A percentile compares a stretch with the other conserved stretches of the same genome.
These are phyloP conservation scores for Malus hybrid DNA, from an alignment of 331 rosid genomes.

Conservation along the genomic window DNA sequence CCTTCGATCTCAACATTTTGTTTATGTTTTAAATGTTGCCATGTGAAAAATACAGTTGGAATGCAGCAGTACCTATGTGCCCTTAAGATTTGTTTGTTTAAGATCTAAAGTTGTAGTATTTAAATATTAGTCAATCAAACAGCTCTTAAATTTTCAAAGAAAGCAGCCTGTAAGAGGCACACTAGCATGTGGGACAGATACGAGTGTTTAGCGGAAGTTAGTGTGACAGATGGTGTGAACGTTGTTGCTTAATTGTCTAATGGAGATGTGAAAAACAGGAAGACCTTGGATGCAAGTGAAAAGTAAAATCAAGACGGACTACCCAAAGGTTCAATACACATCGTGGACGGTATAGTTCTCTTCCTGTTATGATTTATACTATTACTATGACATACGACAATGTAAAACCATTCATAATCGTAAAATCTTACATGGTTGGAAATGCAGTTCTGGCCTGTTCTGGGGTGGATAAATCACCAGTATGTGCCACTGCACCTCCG, in stretches of 20 bases:
- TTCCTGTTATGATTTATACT: background rate
- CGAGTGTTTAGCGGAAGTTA: no score
- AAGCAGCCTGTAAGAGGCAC: background rate
- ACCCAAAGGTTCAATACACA: slow-evolving; percentile 66
- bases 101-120: background rate
- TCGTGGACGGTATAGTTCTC: slow-evolving; percentile 61
- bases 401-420: background rate
- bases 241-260: slow-evolving; percentile 20
- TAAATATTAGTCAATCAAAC: background rate
- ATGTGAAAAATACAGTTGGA: slow-evolving; percentile 12
- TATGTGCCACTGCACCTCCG: slow-evolving; percentile 84
- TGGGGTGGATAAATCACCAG: slow-evolving; percentile 86
- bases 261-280: slow-evolving; percentile 40
- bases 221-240: background rate
- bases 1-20: background rate
- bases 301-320: slow-evolving; percentile 75
- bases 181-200: background rate
- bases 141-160: background rate
- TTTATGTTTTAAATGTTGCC: slow-evolving; percentile 11
- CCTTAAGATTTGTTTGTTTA: background rate
- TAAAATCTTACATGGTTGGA: slow-evolving; percentile 12
- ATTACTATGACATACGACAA: background rate
- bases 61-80: background rate
- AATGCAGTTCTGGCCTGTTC: slow-evolving; percentile 84
- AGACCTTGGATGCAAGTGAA: slow-evolving; percentile 85